Evolutionary conservation across 352 stramenopile genomes (phyloP), one percentile per base, ranked within the genome.

Genomic region (Vaucheria bursata): DNA sequence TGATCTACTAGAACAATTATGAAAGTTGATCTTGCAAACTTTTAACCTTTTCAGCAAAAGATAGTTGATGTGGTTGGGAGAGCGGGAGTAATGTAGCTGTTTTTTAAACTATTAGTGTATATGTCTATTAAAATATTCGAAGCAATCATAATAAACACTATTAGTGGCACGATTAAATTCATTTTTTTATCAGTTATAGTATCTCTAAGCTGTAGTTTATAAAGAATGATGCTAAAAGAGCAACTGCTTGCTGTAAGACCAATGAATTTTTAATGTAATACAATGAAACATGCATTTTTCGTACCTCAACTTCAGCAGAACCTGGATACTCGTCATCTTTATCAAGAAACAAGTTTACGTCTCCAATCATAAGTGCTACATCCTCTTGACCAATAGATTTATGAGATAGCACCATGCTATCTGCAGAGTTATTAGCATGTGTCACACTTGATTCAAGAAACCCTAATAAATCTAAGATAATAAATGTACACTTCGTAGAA

Each of bases 401-500:
- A 8, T 31, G 34, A 33, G 5, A 3, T 5, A 18, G 39, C 6
- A 1, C 34, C 1, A 12, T 49, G 3, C 1, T 3, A 32, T 32
- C 18, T 4, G 5, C 36, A 5, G 39, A 29, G 0, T 8, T 8
- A 7, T 52, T 52, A 37, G 31, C 36, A 25, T 38, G 5, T 12
- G 5, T 18, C 5, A 18, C 12, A 12, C 31, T 69, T 5, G 5
- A 12, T 31, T 49, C 32, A 25, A 73, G 33, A 25, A 31, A 29
- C 18, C 18, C 37, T 31, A 1, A 40, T 1, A 52, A 32, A 33
- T 39, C 59, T 2, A 84, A 66, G n/a, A 85, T 31, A 32, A 85
- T 85, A 78, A 85, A 84, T 35, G 79, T 85, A 71, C 79, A 85
- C 59, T 85, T 82, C 65, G 71, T 66, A 8, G 78, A 71, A 74